phyloP scores from a whole-genome alignment of 768 basidiomycete species.

The Tulasnella sp. region DNA sequence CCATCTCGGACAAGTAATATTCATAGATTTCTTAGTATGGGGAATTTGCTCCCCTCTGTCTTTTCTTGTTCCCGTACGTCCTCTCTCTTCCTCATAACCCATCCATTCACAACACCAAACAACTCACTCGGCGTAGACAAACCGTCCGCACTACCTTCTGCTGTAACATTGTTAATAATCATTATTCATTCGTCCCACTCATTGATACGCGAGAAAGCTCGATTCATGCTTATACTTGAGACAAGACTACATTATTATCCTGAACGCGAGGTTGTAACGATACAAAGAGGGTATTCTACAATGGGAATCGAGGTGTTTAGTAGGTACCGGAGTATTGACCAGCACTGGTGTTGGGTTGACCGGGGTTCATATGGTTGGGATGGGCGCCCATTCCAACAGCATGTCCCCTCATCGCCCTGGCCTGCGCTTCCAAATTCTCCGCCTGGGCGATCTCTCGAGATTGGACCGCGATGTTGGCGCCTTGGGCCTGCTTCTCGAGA shows the following conservation, averaged over 20 bases:
- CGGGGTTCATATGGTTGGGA: constrained; percentile 9
- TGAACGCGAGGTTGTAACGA: neutral
- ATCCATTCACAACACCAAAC: neutral
- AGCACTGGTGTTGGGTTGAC: neutral
- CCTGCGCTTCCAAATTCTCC: constrained; percentile 20
- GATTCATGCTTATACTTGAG: neutral
- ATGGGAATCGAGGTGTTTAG: neutral
- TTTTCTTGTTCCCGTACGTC: neutral
- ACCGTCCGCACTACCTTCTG: neutral
- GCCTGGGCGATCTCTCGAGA: constrained; percentile 4
- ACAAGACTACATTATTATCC: neutral
- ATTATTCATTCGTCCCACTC: neutral
- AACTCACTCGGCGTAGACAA: neutral
- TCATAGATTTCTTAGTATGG: neutral
- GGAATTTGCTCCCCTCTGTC: neutral
- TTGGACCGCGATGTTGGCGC: neutral
- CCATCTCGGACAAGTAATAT: constrained; percentile 18
- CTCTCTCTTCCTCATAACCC: neutral
- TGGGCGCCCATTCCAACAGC: constrained; percentile 23
- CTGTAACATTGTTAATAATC: neutral
- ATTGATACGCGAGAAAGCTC: neutral
- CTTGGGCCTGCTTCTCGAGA: constrained; percentile 25
- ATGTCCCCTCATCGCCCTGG: neutral
- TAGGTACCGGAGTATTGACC: neutral
- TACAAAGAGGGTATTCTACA: neutral